These are phyloP conservation scores for Avena insularis DNA, from an alignment of 176 grass and related monocot species.

Conservation along the genomic window DNA sequence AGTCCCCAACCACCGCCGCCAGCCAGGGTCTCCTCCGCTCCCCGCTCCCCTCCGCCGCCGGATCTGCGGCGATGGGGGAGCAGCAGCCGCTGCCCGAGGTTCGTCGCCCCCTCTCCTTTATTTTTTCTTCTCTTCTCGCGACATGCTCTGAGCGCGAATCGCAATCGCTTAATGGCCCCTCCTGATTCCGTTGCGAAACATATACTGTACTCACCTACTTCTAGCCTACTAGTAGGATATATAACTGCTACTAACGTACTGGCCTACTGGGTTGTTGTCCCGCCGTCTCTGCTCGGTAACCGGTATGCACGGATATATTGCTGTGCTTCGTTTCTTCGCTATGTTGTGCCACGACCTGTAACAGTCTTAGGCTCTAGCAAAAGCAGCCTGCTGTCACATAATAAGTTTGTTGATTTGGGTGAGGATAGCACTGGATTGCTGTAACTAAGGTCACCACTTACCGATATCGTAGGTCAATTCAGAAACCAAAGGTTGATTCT, in stretches of 20 bases:
- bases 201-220: not conserved
- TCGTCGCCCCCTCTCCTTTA: not conserved
- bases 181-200: no score
- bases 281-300: not conserved
- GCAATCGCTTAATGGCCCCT: not conserved
- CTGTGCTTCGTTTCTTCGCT: not conserved
- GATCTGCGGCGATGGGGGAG: conserved; percentile 1
- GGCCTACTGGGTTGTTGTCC: not conserved
- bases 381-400: no score
- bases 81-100: not conserved
- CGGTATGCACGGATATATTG: not conserved
- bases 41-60: not conserved
- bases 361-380: no score
- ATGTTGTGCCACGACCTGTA: not conserved
- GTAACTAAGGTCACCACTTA: no score
- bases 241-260: not conserved
- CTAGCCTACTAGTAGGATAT: not conserved
- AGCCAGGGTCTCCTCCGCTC: no score
- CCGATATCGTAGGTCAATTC: not conserved
- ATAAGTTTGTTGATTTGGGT: no score
- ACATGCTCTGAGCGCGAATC: not conserved
- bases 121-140: not conserved
- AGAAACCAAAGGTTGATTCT: not conserved
- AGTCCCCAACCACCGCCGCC: not conserved
- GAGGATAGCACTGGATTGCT: not conserved